Conservation (phyloP, 192 early-diverging fungal genomes). For the Coemansia sp. region DNA sequence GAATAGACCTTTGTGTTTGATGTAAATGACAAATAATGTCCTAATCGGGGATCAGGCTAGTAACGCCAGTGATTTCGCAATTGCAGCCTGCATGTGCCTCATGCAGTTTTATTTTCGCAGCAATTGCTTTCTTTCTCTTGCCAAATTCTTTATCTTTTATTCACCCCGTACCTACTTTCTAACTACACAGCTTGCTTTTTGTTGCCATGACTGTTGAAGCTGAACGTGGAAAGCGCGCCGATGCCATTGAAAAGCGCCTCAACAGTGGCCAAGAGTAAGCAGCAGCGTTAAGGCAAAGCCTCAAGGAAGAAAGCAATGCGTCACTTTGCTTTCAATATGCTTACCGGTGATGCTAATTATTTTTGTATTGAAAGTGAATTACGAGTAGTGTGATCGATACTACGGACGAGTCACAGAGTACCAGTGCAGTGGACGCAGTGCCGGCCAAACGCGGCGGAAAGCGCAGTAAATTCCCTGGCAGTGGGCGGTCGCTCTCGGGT, state of each 20-base stretch:
- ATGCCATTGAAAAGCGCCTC: conserved; percentile 34
- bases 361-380: not conserved
- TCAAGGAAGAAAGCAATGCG: too few relatives aligned
- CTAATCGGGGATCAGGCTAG: not conserved
- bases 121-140: not conserved
- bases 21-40: not conserved
- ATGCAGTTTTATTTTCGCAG: not conserved
- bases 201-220: conserved; percentile 22
- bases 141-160: too few relatives aligned
- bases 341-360: not conserved
- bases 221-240: conserved; percentile 21
- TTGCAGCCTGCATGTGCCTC: not conserved
- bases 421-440: conserved; percentile 10
- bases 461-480: conserved; percentile 33
- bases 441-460: conserved; percentile 28
- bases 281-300: not conserved
- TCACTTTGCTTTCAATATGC: too few relatives aligned
- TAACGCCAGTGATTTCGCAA: not conserved
- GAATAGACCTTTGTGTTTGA: not conserved
- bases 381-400: not conserved
- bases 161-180: too few relatives aligned
- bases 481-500: conserved; percentile 29
- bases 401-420: not conserved
- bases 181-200: not conserved
- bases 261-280: conserved; percentile 12